A percentile compares a stretch with the other conserved stretches of the same genome.
Evolutionary conservation across 768 basidiomycete species (phyloP).

Genomic region (Pulveroboletus sp.): DNA sequence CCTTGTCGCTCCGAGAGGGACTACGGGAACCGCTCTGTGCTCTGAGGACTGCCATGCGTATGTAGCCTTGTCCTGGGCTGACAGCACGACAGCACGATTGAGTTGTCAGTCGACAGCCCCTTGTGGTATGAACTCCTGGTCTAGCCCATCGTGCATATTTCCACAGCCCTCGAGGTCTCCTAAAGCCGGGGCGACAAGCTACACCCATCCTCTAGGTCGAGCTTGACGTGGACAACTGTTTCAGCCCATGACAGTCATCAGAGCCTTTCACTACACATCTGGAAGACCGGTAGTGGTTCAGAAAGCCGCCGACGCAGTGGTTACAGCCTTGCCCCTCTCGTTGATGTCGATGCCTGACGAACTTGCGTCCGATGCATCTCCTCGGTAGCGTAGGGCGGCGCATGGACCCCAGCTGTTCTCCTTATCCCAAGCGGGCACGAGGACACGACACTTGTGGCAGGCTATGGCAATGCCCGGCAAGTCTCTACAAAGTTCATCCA

Average conservation of each 20-base stretch:
- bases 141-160: background rate
- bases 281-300: background rate
- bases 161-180: background rate
- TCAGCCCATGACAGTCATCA: slow-evolving; percentile 2
- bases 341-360: background rate
- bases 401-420: background rate
- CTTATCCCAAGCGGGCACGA: background rate
- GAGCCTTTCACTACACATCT: background rate
- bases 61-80: background rate
- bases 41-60: background rate
- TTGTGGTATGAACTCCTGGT: too few species aligned
- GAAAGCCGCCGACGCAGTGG: too few species aligned
- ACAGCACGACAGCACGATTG: background rate
- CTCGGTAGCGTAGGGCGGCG: background rate
- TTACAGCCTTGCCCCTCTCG: background rate
- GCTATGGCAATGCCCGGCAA: background rate
- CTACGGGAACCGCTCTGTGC: too few species aligned
- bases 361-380: background rate
- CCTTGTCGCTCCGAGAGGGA: background rate
- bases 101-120: background rate
- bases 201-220: too few species aligned
- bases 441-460: background rate
- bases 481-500: background rate
- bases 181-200: background rate
- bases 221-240: background rate